phyloP scores from a whole-genome alignment of 2,329 filamentous ascomycete genomes.

The Aspergillus alliaceus region DNA sequence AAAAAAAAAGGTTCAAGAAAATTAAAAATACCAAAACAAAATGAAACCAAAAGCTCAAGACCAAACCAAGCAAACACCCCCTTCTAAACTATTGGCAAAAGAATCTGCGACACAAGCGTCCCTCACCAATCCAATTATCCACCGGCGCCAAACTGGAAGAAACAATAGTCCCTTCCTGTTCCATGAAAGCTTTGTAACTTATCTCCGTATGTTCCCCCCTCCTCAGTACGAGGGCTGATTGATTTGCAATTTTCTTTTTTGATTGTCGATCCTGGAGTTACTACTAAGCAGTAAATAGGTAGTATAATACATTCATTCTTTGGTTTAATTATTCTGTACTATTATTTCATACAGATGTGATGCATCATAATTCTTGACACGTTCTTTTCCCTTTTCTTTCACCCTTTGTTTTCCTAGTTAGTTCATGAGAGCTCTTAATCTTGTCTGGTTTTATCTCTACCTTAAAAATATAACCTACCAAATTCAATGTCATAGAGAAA shows the following conservation, averaged over 20 bases:
- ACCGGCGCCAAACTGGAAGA: slow-evolving; percentile 19
- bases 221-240: not conserved
- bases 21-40: not conserved
- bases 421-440: not conserved
- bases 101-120: slow-evolving; percentile 15
- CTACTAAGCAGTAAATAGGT: too few relatives aligned
- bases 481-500: not conserved
- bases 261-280: not conserved
- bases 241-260: not conserved
- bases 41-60: not conserved
- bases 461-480: not conserved
- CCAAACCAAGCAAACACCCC: slow-evolving; percentile 2
- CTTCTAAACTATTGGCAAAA: slow-evolving; percentile 3
- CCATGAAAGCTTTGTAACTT: slow-evolving; percentile 10
- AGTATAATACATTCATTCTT: not conserved
- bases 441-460: not conserved
- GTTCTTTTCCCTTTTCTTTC: not conserved
- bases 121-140: slow-evolving; percentile 13
- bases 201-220: not conserved
- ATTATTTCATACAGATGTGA: not conserved
- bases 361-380: not conserved
- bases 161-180: slow-evolving; percentile 18
- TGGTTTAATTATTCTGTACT: not conserved
- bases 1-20: too few relatives aligned
- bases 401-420: not conserved